Evolutionary conservation across 2,329 filamentous ascomycete species (phyloP), one percentile per base, ranked within the genome.

Genomic region (Sporothrix euskadiensis): DNA sequence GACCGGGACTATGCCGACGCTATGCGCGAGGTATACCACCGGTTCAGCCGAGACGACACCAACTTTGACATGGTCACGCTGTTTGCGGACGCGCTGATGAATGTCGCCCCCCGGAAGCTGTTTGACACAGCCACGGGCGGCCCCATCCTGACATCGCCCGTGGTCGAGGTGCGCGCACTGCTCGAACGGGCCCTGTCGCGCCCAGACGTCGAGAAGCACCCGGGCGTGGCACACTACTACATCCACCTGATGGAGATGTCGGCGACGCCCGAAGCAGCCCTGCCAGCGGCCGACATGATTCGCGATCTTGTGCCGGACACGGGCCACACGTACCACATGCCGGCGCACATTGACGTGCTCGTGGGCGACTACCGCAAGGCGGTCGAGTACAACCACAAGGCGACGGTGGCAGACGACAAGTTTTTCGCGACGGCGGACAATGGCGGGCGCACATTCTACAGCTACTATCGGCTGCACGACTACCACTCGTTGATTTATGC

Each of bases 191-290:
- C 88, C 0, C 81, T 94, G 22, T 78, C 80, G 4, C 59, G 47
- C 16, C 41, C 32, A 1, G 82, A 84, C 2, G 79, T 84, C 1
- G 84, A 83, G 19, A 87, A 82, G 7, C 92, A 96, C 77, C 90
- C 80, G 0, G 91, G 90, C 0, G 78, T 92, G 4, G 81, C 92
- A 9, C 91, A 93, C 80, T 80, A 93, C 44, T 94, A 78, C 75
- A 80, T 80, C 65, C 77, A 78, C 44, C 69, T 77, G 49, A 71
- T 77, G 75, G 76, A 77, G n/a, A 75, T 75, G 74, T 75, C 74
- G n/a, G 63, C 68, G 4, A 69, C 68, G 1, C 74, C 74, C 4
- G 74, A 71, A 30, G 63, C 61, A 2, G 74, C 74, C 2, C 66
- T 75, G 39, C 54, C 61, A 7, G 61, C 71, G 1, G 71, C 71